Percentiles rank a stretch among this genome's conserved stretches.
Conservation (phyloP, 2,329 filamentous ascomycete genomes). For the Endoconidiophora laricicola region DNA sequence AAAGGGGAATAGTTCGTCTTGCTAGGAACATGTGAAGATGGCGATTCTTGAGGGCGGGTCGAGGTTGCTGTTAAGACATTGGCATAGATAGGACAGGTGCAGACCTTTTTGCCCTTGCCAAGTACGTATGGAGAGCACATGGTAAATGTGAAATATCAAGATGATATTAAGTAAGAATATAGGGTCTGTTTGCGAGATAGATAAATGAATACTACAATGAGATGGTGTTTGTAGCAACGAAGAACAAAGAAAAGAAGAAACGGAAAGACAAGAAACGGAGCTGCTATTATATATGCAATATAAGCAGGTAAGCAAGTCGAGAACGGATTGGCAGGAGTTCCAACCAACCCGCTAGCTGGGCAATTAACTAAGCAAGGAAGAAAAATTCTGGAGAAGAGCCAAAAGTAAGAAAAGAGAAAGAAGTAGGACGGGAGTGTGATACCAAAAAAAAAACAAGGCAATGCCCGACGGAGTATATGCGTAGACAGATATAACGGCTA, state of each 20-base stretch:
- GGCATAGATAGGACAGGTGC: neutral
- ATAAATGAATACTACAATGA: no score
- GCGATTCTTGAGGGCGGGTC: neutral
- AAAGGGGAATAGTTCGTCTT: neutral
- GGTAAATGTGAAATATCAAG: neutral
- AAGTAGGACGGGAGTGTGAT: neutral
- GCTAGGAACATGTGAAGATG: neutral
- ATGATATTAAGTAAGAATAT: no score
- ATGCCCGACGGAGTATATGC: no score
- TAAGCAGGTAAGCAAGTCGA: no score
- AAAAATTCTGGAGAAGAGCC: neutral
- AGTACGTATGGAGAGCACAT: conserved; percentile 9
- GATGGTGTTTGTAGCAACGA: neutral
- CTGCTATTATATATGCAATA: neutral
- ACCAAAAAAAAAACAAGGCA: no score
- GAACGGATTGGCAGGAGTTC: no score
- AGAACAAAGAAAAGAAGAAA: neutral
- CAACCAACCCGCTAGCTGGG: no score
- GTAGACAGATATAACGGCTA: no score
- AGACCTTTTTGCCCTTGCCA: conserved; percentile 7
- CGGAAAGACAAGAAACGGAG: neutral
- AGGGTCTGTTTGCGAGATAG: no score
- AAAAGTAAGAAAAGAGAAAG: neutral
- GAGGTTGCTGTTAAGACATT: neutral
- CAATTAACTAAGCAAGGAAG: no score